phyloP scores from a whole-genome alignment of 768 basidiomycete species.

The Boletus rex-veris region DNA sequence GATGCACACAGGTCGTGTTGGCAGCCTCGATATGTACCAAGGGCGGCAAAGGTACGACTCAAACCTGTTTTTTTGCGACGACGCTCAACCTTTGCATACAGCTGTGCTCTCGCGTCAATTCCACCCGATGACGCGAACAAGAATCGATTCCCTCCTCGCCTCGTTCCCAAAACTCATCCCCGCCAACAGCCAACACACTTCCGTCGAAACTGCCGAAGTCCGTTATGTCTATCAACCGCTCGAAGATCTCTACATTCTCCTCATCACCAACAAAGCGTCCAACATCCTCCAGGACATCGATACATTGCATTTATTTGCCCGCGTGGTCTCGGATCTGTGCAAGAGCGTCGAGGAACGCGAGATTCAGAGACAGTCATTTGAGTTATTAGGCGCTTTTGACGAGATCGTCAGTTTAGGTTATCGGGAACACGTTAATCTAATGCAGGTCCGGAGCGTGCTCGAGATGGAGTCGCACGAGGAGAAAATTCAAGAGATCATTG shows the following conservation, averaged over 20 bases:
- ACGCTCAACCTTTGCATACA: conserved; percentile 27
- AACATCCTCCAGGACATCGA: conserved; percentile 99
- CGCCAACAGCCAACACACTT: conserved; percentile 90
- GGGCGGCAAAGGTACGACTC: conserved; percentile 78
- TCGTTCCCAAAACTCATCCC: conserved; percentile 98
- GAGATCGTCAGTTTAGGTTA: conserved; percentile 93
- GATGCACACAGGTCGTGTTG: conserved; percentile 67
- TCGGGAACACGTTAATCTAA: conserved; percentile 71
- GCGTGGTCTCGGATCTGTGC: conserved; percentile 91
- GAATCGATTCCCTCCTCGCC: conserved; percentile 93
- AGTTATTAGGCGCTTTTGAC: conserved; percentile 92
- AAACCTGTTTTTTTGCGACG: background rate
- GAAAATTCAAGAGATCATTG: conserved; percentile 98
- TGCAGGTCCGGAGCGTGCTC: conserved; percentile 73
- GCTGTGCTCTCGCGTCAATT: conserved; percentile 97
- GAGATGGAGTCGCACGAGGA: conserved; percentile 93
- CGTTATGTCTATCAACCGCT: conserved; percentile 96
- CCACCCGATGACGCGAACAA: conserved; percentile 83
- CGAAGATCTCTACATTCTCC: conserved; percentile 93
- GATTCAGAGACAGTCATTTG: conserved; percentile 87
- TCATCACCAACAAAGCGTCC: conserved; percentile 98
- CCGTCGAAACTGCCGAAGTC: conserved; percentile 93
- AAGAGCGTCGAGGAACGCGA: conserved; percentile 84
- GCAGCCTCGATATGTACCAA: conserved; percentile 95
- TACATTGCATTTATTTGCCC: conserved; percentile 89